Evolutionary conservation across 208 protist species (phyloP).

Genomic region (Acanthamoeba sp.): DNA sequence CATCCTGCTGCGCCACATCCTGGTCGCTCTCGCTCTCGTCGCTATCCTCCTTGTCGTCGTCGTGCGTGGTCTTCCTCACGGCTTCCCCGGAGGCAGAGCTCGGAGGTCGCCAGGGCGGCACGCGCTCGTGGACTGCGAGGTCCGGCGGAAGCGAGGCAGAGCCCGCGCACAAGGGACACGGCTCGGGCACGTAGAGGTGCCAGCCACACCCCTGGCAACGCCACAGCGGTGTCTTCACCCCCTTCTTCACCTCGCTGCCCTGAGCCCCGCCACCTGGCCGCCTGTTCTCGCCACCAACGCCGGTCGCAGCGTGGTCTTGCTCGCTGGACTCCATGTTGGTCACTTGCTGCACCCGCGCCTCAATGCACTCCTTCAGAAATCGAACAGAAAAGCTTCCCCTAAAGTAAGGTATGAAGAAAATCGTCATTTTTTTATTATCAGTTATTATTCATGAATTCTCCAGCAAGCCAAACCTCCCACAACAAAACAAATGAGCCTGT

Average conservation of each 20-base stretch:
- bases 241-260: background rate
- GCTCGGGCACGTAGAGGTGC: conserved; percentile 30
- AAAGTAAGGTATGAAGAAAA: too few relatives aligned
- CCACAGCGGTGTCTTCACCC: conserved; percentile 29
- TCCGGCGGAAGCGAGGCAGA: background rate
- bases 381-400: too few relatives aligned
- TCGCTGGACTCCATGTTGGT: too few relatives aligned
- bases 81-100: too few relatives aligned
- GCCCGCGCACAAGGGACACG: conserved; percentile 22
- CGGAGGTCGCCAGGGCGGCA: background rate
- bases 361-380: too few relatives aligned
- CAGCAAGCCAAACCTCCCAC: too few relatives aligned
- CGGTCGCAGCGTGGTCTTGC: background rate
- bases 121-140: background rate
- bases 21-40: background rate
- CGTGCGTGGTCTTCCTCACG: background rate
- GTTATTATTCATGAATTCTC: too few relatives aligned
- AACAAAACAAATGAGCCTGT: too few relatives aligned
- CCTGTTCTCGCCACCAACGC: too few relatives aligned
- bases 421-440: too few relatives aligned
- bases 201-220: background rate
- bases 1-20: background rate
- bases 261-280: too few relatives aligned
- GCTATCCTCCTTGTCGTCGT: background rate
- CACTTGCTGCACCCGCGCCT: too few relatives aligned